Conservation (phyloP, 1,284 basidiomycete species). For the Fistulina hepatica region DNA sequence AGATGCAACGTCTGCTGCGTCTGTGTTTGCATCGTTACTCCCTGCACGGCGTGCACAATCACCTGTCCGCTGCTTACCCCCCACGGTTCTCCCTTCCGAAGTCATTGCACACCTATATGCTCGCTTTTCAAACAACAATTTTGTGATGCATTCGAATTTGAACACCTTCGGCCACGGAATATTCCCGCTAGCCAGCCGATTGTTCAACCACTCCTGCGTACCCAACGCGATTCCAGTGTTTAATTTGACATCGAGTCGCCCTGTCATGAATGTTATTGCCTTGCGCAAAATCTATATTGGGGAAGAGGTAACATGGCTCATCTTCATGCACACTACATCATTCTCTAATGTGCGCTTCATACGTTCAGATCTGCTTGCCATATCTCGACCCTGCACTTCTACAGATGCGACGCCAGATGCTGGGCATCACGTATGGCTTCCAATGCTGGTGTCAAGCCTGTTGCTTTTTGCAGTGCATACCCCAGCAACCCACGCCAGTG, state of each 20-base stretch:
- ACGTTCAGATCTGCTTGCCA: conserved; percentile 49
- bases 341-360: conserved; percentile 1
- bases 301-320: conserved; percentile 45
- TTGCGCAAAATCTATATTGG: conserved; percentile 40
- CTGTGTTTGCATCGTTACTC: conserved; percentile 34
- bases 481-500: conserved; percentile 23
- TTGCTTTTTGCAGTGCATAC: conserved; percentile 28
- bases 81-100: conserved; percentile 19
- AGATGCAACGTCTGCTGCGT: conserved; percentile 18
- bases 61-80: conserved; percentile 26
- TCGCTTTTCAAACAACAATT: conserved; percentile 70
- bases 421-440: conserved; percentile 57
- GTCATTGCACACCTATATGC: conserved; percentile 30
- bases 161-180: conserved; percentile 57
- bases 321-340: conserved; percentile 1
- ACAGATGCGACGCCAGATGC: conserved; percentile 45
- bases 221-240: conserved; percentile 64
- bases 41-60: conserved; percentile 18
- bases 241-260: conserved; percentile 26
- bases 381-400: conserved; percentile 67
- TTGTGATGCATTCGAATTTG: conserved; percentile 59
- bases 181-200: conserved; percentile 58
- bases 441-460: conserved; percentile 51
- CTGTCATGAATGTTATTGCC: conserved; percentile 49
- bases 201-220: conserved; percentile 68